phyloP scores from a whole-genome alignment of 768 basidiomycete genomes.

The Obba rivulosa region DNA sequence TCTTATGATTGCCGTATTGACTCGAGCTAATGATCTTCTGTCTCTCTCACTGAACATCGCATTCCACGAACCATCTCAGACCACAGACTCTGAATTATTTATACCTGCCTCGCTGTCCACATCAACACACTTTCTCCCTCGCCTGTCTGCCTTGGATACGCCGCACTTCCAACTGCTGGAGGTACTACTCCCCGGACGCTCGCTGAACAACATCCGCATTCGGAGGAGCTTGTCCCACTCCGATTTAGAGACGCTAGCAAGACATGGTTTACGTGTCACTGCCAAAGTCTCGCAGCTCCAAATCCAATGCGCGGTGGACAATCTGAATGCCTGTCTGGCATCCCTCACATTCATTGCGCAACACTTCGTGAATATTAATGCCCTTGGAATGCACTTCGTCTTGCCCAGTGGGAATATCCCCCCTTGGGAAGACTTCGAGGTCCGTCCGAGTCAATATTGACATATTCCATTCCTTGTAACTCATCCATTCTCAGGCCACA shows the following conservation, averaged over 20 bases:
- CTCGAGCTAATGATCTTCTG: slow-evolving; percentile 6
- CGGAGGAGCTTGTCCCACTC: not conserved
- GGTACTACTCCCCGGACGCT: slow-evolving; percentile 4
- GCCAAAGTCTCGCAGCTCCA: slow-evolving; percentile 2
- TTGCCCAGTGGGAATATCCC: not conserved
- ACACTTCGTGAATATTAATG: not conserved
- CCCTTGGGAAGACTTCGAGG: slow-evolving; percentile 11
- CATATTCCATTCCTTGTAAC: not conserved
- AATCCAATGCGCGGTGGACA: slow-evolving; percentile 3
- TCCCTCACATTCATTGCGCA: not conserved
- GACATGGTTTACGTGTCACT: not conserved
- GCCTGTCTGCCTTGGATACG: slow-evolving; percentile 18
- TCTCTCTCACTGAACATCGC: slow-evolving; percentile 10
- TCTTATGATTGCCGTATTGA: slow-evolving; percentile 7
- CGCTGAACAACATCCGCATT: slow-evolving; percentile 5
- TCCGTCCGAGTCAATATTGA: slow-evolving; percentile 2
- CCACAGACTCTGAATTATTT: not conserved
- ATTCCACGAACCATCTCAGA: not conserved
- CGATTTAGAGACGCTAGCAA: not conserved
- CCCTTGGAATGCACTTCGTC: slow-evolving; percentile 1
- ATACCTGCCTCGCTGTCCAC: not conserved
- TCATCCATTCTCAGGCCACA: not conserved
- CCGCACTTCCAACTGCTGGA: slow-evolving; percentile 2
- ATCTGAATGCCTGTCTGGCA: not conserved
- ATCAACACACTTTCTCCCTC: slow-evolving; percentile 12